Evolutionary conservation across 164 flowering plant species (phyloP), one percentile per base, ranked within the genome.

Genomic region (Malania oleifera): DNA sequence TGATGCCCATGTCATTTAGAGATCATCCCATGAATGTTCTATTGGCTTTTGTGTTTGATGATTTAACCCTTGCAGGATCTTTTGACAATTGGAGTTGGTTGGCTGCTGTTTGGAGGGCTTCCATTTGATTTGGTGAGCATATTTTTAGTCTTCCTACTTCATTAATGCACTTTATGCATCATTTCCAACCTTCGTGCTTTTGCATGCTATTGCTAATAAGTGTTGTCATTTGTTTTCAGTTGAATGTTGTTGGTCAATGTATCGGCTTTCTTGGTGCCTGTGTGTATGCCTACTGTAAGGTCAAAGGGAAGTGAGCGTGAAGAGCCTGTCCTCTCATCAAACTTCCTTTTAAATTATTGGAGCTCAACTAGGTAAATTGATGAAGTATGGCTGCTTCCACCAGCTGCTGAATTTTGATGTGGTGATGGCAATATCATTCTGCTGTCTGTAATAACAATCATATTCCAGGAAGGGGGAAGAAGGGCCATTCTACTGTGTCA

Each of bases 81-180:
- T 23, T 89, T 92, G 62, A 92, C 98, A 26, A 74, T 92, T 62
- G 82, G 87, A 52, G 69, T 92, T 23, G 98, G 98, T 48, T 92
- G 98, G 98, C 57, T 82, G 17, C n/a, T 89, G 18, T 92, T 92
- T 71, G 90, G 98, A 17, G 97, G 98, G 57, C 92, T 93, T 61
- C 96, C 96, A n/a, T 87, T 93, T 73, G 98, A 93, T 71, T n/a
- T 79, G 60, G 97, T 93, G 67, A 82, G 91, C 72, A 5, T 50
- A n/a, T n/a, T n/a, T n/a, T n/a, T n/a, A n/a, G n/a, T n/a, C n/a
- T n/a, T n/a, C n/a, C n/a, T n/a, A n/a, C n/a, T n/a, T n/a, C n/a
- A n/a, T n/a, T n/a, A n/a, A n/a, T n/a, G n/a, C n/a, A n/a, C n/a
- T n/a, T n/a, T n/a, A n/a, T n/a, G n/a, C n/a, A n/a, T n/a, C n/a